These are phyloP conservation scores for Cryphonectria naterciae DNA, from an alignment of 2,329 filamentous ascomycete genomes.

Conservation along the genomic window DNA sequence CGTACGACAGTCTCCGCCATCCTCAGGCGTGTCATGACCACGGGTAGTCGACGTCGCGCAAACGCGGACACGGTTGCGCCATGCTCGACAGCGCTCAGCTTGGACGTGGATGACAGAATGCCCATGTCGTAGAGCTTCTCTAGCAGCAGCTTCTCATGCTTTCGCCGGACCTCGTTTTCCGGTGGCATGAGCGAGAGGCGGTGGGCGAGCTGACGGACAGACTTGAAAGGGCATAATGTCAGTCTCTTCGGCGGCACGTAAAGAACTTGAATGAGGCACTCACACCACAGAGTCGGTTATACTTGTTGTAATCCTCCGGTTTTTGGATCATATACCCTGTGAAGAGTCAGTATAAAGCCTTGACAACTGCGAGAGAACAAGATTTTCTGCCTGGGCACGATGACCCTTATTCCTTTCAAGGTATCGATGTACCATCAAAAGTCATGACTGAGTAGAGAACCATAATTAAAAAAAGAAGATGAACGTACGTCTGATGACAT, in stretches of 20 bases:
- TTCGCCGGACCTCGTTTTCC: conserved; percentile 74
- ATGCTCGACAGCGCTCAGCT: conserved; percentile 83
- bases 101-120: conserved; percentile 74
- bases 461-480: neutral
- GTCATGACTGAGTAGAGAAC: neutral
- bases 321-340: conserved; percentile 81
- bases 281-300: conserved; percentile 70
- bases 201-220: conserved; percentile 88
- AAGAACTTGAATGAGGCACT: conserved; percentile 34
- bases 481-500: conserved; percentile 66
- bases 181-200: conserved; percentile 82
- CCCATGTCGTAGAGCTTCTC: conserved; percentile 95
- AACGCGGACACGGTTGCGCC: conserved; percentile 89
- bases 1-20: conserved; percentile 85
- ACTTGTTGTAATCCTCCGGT: conserved; percentile 78
- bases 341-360: neutral
- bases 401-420: neutral
- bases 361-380: neutral
- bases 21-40: conserved; percentile 84
- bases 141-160: conserved; percentile 84
- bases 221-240: conserved; percentile 50
- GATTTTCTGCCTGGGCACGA: neutral
- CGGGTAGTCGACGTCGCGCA: conserved; percentile 79
- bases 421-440: neutral
- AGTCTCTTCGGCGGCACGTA: neutral